Base-by-base conservation (phyloP, 345 rosid species). In the Gossypium longicalyx region DNA sequence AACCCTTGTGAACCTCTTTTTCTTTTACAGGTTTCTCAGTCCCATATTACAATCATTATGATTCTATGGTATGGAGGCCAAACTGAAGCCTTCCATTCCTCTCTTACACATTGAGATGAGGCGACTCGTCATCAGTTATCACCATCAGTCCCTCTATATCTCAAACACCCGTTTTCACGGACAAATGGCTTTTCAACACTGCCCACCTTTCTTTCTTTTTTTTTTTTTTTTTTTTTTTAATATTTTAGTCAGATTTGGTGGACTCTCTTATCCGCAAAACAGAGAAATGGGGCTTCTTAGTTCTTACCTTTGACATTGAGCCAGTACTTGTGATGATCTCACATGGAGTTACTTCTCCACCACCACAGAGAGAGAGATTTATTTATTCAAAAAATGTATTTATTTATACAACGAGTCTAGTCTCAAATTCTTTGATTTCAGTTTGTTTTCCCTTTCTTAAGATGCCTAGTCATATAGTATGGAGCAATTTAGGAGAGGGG, bases 21-120 rank as follows among this genome's bases (percentile, higher is more conserved):
- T 17, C 22, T 69, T 69, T 25, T 69, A 64, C 43, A 66, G 70
- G 70, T 66, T 66, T 66, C 29, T 44, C 4, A 12, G 52, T 48
- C 52, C 1, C 19, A 66, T 27, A 66, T 12, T 44, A 65, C 41
- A 68, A 49, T 49, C 23, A 56, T 20, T 56, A 56, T 20, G 60
- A 25, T 23, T 34, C 41, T 34, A 5, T 34, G 41, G 41, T 49
- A 15, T 9, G 72, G 20, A 23, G 1, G 19, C 54, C 54, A 2
- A 20, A 20, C 70, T 19, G 25, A 23, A 2, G 41, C 57, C 22
- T 11, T 25, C 57, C 7, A 3, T 11, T 34, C 41, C 41, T 34
- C 41, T 34, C 41, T 34, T 34, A 34, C 41, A 34, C 1, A 34
- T 8, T 7, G 10, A 67, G 41, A 23, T 6, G 17, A 67, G 13